phyloP scores from a whole-genome alignment of 306 rosid species.

The Sesbania bispinosa region DNA sequence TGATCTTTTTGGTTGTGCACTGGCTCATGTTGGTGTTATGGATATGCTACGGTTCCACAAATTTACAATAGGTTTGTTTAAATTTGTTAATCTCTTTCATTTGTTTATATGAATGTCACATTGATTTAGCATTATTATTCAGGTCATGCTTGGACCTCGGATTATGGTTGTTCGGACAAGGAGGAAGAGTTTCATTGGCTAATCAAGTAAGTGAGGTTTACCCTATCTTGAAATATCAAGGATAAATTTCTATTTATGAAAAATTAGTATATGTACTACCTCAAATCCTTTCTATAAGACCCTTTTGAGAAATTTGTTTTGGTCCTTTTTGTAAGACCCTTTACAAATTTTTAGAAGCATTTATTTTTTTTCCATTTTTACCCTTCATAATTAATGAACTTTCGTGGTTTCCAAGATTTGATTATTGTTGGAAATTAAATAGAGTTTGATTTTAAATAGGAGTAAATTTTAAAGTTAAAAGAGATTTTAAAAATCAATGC shows the following conservation, averaged over 20 bases:
- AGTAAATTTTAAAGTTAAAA: too few relatives aligned
- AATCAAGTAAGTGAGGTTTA: conserved; percentile 57
- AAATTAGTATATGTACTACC: neutral
- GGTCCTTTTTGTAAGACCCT: too few relatives aligned
- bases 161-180: conserved; percentile 89
- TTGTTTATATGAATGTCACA: neutral
- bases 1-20: conserved; percentile 87
- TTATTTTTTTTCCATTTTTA: too few relatives aligned
- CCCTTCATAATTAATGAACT: too few relatives aligned
- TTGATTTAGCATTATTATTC: conserved; percentile 23
- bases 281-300: too few relatives aligned
- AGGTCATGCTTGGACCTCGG: conserved; percentile 99
- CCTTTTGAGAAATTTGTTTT: too few relatives aligned
- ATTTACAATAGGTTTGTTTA: conserved; percentile 79
- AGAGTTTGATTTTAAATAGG: too few relatives aligned
- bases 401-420: too few relatives aligned
- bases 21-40: conserved; percentile 99
- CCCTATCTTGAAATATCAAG: conserved; percentile 1
- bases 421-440: too few relatives aligned
- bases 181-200: conserved; percentile 89
- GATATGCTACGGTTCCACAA: conserved; percentile 97
- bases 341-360: too few relatives aligned
- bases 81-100: neutral
- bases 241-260: neutral
- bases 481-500: too few relatives aligned